These are phyloP conservation scores for Stygiomarasmius scandens DNA, from an alignment of 1,284 basidiomycete genomes.

Conservation along the genomic window DNA sequence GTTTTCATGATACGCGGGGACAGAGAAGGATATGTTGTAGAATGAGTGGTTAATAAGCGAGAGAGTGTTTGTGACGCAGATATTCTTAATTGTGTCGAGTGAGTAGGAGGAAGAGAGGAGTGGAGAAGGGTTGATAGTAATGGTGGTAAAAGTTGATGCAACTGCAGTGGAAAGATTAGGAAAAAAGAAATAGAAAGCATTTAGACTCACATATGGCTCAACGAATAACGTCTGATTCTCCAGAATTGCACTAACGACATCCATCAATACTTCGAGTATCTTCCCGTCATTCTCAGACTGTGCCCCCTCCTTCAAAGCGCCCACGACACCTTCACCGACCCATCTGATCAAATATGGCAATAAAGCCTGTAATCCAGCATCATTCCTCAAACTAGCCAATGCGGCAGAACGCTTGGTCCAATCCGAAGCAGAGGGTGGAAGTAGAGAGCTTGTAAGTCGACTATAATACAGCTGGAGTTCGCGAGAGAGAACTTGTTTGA, in stretches of 20 bases:
- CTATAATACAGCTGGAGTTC: conserved; percentile 97
- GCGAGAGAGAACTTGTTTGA: conserved; percentile 92
- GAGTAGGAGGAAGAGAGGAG: conserved; percentile 69
- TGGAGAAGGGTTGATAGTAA: conserved; percentile 91
- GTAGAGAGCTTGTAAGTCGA: conserved; percentile 84
- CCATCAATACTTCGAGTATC: conserved; percentile 77
- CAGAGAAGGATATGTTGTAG: conserved; percentile 84
- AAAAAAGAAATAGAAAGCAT: conserved; percentile 5
- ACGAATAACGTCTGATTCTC: conserved; percentile 90
- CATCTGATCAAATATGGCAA: conserved; percentile 95
- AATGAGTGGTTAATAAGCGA: conserved; percentile 75
- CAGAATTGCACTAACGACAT: conserved; percentile 80
- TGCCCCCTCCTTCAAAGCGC: conserved; percentile 59
- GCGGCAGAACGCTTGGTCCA: conserved; percentile 80
- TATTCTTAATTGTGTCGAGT: conserved; percentile 67
- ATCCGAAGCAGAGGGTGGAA: conserved; percentile 69
- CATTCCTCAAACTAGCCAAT: conserved; percentile 84
- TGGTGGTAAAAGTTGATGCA: conserved; percentile 95
- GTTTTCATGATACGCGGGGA: conserved; percentile 92
- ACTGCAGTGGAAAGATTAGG: conserved; percentile 42
- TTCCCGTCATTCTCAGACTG: conserved; percentile 65
- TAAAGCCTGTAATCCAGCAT: conserved; percentile 93
- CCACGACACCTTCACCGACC: conserved; percentile 88
- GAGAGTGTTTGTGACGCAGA: conserved; percentile 83
- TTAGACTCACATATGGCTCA: conserved; percentile 86